Percentiles rank a stretch among this genome's conserved stretches.
Conservation (phyloP, 805 yeast species). For the Lipomyces kockii region DNA sequence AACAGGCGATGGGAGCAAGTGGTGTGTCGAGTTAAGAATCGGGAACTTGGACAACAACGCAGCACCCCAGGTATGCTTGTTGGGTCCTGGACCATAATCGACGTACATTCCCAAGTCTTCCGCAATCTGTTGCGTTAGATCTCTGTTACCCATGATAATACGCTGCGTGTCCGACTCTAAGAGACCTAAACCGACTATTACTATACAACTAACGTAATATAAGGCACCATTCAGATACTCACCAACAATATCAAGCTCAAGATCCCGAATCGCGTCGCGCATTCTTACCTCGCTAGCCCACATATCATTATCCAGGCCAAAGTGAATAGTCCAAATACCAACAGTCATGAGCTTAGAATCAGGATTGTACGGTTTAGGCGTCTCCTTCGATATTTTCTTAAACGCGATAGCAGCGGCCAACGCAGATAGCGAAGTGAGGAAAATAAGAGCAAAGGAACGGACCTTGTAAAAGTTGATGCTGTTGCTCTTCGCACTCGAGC, state of each 20-base stretch:
- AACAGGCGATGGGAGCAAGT: constrained; percentile 91
- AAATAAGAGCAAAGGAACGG: constrained; percentile 33
- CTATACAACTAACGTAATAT: too few relatives aligned
- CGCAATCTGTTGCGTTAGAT: constrained; percentile 85
- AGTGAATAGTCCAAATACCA: constrained; percentile 98
- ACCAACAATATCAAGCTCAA: constrained; percentile 80
- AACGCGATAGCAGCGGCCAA: constrained; percentile 59
- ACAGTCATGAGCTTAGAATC: constrained; percentile 77
- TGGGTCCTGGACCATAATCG: constrained; percentile 97
- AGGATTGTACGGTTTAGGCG: constrained; percentile 71
- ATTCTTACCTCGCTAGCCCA: constrained; percentile 95
- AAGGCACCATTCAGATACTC: not conserved
- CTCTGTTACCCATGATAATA: constrained; percentile 93
- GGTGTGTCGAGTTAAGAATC: constrained; percentile 85
- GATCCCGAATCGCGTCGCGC: constrained; percentile 79
- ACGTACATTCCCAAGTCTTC: constrained; percentile 93
- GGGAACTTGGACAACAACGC: constrained; percentile 93
- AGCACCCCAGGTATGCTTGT: constrained; percentile 98
- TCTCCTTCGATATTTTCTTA: constrained; percentile 60
- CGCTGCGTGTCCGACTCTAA: constrained; percentile 94
- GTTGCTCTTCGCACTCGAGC: constrained; percentile 34
- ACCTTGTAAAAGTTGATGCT: constrained; percentile 20
- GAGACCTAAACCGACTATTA: constrained; percentile 57
- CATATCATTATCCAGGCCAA: constrained; percentile 96
- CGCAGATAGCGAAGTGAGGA: constrained; percentile 49